Evolutionary conservation across 1,284 basidiomycete species (phyloP), one percentile per base, ranked within the genome.

Genomic region (Bondarzewia mesenterica): DNA sequence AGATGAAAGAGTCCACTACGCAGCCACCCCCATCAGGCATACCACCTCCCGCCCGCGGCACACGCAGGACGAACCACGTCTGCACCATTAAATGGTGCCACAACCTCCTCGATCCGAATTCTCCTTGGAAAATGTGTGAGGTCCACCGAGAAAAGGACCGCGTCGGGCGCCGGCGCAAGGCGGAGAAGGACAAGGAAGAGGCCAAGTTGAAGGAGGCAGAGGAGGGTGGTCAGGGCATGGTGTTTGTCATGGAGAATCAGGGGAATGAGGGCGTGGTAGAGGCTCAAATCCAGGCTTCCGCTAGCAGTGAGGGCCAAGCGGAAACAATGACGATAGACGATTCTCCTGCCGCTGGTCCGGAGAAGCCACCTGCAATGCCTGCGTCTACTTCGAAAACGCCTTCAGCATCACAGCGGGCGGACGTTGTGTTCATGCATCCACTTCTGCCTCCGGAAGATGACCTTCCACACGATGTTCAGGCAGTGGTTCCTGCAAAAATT

Each of bases 121-220:
- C 67, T 21, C 69, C 70, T 0, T 75, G 71, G 72, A 67, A 68
- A 55, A 70, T 70, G 64, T 75, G 73, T 52, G 70, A 72, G 26
- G 44, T 59, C 18, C 74, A 73, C 56, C 62, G 71, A 4, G 62
- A 61, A 49, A 60, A 60, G 43, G 66, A 68, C 52, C 63, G 65
- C n/a, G 56, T 54, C 32, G 55, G 56, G n/a, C 57, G 66, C 10
- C 55, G 55, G 45, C 60, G 61, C 29, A 63, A 64, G 53, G 60
- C 60, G 14, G 51, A 62, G 45, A 55, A 63, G 4, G 64, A 60
- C 20, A 56, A 49, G 52, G 59, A 54, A 52, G 57, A 50, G 36
- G n/a, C n/a, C n/a, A 52, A 48, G 38, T 45, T 44, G 42, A 54
- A 21, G 3, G 20, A 39, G 16, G 41, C 41, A 23, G 23, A 26